phyloP scores from a whole-genome alignment of 176 grass and related monocot genomes.

The Musa schizocarpa region DNA sequence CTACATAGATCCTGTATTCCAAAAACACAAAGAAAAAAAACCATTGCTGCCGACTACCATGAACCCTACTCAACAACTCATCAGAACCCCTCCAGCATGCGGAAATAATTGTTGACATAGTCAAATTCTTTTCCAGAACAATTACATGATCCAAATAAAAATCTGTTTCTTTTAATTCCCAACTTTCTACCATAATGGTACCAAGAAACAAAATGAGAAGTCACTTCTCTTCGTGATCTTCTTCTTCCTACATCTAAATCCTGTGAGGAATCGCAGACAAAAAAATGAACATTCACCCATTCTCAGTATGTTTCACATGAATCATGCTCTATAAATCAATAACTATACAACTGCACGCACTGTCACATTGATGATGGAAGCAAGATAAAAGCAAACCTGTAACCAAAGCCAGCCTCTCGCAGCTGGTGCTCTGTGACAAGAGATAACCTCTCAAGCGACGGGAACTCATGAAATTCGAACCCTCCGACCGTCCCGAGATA shows the following conservation, averaged over 20 bases:
- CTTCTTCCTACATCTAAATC: not conserved
- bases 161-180: not conserved
- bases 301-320: too few relatives aligned
- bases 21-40: not conserved
- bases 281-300: not conserved
- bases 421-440: constrained; percentile 65
- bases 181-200: not conserved
- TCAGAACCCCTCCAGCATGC: too few relatives aligned
- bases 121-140: too few relatives aligned
- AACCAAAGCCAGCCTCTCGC: constrained; percentile 81
- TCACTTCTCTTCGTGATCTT: not conserved
- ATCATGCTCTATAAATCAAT: not conserved
- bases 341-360: not conserved
- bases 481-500: constrained; percentile 59
- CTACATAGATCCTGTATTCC: not conserved
- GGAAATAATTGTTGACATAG: too few relatives aligned
- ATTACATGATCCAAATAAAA: not conserved
- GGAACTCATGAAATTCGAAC: constrained; percentile 70
- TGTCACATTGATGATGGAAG: not conserved
- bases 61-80: too few relatives aligned
- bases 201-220: too few relatives aligned
- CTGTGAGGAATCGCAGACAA: not conserved
- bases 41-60: not conserved
- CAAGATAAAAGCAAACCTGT: constrained; percentile 46
- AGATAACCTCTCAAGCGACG: constrained; percentile 54